Percentiles rank a stretch among this genome's conserved stretches.
These are phyloP conservation scores for Sporothrix pallida DNA, from an alignment of 2,329 filamentous ascomycete genomes.

Conservation along the genomic window DNA sequence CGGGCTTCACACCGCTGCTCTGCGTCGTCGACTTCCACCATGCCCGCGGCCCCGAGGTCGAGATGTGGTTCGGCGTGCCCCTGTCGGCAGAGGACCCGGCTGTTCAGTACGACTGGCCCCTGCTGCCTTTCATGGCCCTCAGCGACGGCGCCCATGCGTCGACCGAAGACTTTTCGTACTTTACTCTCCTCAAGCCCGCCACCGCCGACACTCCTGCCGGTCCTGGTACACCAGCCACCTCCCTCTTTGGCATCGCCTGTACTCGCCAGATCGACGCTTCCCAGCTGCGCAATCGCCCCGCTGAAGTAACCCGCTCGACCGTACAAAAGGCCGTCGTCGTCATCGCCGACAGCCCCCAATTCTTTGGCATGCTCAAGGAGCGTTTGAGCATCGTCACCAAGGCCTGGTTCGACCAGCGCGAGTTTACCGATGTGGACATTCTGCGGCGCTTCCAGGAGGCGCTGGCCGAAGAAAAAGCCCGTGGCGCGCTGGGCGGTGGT, in stretches of 20 bases:
- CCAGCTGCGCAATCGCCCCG: constrained; percentile 75
- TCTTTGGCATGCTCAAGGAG: constrained; percentile 88
- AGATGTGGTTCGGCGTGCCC: constrained; percentile 79
- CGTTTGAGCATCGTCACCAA: constrained; percentile 88
- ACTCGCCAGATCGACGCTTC: constrained; percentile 87
- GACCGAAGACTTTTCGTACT: constrained; percentile 97
- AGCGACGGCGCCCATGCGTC: constrained; percentile 96
- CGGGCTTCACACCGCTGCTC: constrained; percentile 68
- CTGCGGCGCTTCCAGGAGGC: constrained; percentile 90
- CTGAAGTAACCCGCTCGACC: constrained; percentile 94
- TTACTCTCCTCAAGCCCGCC: constrained; percentile 78
- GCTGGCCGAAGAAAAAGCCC: constrained; percentile 69
- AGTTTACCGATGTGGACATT: constrained; percentile 92
- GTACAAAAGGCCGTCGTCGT: constrained; percentile 98
- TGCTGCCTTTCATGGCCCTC: constrained; percentile 95
- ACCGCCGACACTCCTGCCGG: constrained; percentile 54
- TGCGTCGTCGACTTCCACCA: constrained; percentile 85
- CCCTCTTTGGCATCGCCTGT: constrained; percentile 94
- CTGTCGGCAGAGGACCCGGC: constrained; percentile 78
- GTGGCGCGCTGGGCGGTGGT: constrained; percentile 51
- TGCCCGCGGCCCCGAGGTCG: constrained; percentile 87
- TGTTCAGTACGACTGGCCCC: constrained; percentile 82
- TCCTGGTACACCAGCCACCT: constrained; percentile 55
- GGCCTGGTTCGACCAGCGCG: constrained; percentile 94
- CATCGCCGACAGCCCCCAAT: constrained; percentile 86